Conservation (phyloP, 2,329 filamentous ascomycete species). For the Teratosphaeria epicoccoides region DNA sequence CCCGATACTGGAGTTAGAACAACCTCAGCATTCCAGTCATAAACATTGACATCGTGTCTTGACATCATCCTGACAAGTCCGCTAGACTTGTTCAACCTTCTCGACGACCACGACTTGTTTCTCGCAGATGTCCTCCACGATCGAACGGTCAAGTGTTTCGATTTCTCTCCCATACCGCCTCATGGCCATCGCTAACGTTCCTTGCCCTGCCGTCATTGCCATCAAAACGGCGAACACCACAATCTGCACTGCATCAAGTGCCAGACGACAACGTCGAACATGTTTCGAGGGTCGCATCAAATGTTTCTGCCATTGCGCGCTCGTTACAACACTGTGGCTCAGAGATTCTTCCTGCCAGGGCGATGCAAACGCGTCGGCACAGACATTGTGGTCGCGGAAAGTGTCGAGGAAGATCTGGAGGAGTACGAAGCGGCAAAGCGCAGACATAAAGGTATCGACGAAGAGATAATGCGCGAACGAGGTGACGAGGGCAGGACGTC, state of each 20-base stretch:
- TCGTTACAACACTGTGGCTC: conserved; percentile 13
- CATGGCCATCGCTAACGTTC: conserved; percentile 17
- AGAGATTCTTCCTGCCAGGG: conserved; percentile 10
- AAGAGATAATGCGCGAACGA: conserved; percentile 19
- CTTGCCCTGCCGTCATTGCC: conserved; percentile 5
- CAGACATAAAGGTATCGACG: conserved; percentile 17
- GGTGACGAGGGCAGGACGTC: conserved; percentile 10
- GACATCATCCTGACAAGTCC: background rate
- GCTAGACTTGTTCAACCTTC: background rate
- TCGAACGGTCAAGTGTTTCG: background rate
- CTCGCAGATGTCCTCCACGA: background rate
- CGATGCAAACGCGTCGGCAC: conserved; percentile 5
- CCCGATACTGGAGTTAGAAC: background rate
- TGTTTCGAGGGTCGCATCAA: conserved; percentile 9
- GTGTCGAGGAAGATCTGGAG: conserved; percentile 16
- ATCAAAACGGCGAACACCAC: conserved; percentile 6
- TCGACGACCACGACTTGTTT: background rate
- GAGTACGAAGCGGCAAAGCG: conserved; percentile 14
- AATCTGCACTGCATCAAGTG: conserved; percentile 12
- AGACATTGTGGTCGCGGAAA: conserved; percentile 16
- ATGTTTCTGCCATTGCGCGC: conserved; percentile 14
- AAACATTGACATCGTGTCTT: background rate
- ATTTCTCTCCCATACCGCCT: conserved; percentile 3
- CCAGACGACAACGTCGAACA: conserved; percentile 11
- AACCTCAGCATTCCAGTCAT: background rate